Conservation (phyloP, 371 early-diverging fungal species). For the Catenaria anguillulae region DNA sequence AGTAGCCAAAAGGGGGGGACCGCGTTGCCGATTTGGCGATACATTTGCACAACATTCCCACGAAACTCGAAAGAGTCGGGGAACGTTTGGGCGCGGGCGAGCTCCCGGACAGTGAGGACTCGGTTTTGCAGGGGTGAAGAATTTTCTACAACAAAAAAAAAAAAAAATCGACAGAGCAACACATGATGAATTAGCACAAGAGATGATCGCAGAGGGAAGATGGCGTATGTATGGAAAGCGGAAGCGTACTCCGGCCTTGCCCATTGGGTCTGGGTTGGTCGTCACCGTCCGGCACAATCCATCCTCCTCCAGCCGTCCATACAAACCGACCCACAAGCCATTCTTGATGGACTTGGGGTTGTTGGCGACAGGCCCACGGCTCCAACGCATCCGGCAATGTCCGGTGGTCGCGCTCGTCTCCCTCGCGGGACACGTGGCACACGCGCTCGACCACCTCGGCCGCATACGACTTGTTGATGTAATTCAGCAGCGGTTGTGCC, state of each 20-base stretch:
- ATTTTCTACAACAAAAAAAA: constrained; percentile 15
- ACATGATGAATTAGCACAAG: too few relatives aligned
- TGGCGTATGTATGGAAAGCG: too few relatives aligned
- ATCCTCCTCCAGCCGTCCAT: constrained; percentile 32
- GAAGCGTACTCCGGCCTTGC: constrained; percentile 32
- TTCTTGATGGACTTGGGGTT: too few relatives aligned
- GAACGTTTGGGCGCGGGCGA: constrained; percentile 47
- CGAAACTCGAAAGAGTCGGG: constrained; percentile 40
- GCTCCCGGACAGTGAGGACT: constrained; percentile 37
- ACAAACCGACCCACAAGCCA: constrained; percentile 25
- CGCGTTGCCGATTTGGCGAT: constrained; percentile 43
- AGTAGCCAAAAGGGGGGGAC: constrained; percentile 38
- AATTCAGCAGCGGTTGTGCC: too few relatives aligned
- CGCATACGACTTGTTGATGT: too few relatives aligned
- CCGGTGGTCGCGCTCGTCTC: constrained; percentile 32
- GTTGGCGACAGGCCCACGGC: constrained; percentile 24
- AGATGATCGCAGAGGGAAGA: too few relatives aligned
- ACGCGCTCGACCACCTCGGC: constrained; percentile 8
- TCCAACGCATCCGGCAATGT: constrained; percentile 30
- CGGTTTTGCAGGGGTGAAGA: constrained; percentile 39
- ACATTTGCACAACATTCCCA: too few relatives aligned
- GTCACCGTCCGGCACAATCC: constrained; percentile 34
- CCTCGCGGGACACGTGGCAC: constrained; percentile 22
- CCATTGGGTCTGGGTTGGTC: constrained; percentile 39
- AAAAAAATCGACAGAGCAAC: too few relatives aligned